Conservation (phyloP, 768 basidiomycete species). For the Tricholoma hemisulphureum region DNA sequence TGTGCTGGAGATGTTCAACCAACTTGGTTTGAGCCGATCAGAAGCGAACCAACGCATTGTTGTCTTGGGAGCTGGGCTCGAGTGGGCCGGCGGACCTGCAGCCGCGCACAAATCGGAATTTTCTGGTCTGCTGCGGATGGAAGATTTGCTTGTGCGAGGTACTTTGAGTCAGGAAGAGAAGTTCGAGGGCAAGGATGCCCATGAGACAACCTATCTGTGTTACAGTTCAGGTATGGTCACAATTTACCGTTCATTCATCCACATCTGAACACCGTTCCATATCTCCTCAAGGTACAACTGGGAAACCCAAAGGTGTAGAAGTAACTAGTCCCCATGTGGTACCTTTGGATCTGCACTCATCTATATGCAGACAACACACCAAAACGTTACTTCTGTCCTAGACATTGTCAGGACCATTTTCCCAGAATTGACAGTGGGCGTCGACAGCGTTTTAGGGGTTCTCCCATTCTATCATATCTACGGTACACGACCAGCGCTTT, state of each 20-base stretch:
- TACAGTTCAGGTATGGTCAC: constrained; percentile 44
- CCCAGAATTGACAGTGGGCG: constrained; percentile 34
- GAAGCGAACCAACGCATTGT: constrained; percentile 57
- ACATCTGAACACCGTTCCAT: background rate
- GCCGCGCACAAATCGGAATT: constrained; percentile 23
- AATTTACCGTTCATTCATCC: background rate
- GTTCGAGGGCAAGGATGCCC: constrained; percentile 48
- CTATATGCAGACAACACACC: constrained; percentile 54
- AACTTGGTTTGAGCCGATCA: constrained; percentile 42
- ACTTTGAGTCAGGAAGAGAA: constrained; percentile 50
- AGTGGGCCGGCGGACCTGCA: constrained; percentile 45
- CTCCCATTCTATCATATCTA: constrained; percentile 59
- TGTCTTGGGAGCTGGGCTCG: constrained; percentile 47
- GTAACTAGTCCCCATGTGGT: constrained; percentile 21
- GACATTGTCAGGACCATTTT: constrained; percentile 49
- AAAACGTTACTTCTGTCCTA: constrained; percentile 62
- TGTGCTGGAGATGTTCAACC: constrained; percentile 56
- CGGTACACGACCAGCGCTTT: constrained; percentile 21
- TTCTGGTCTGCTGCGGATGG: constrained; percentile 37
- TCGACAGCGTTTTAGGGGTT: constrained; percentile 59
- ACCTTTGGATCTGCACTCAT: background rate
- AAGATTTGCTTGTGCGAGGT: constrained; percentile 53
- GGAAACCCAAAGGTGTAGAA: constrained; percentile 71
- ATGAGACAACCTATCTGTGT: constrained; percentile 65
- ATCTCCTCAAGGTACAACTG: constrained; percentile 62